These are phyloP conservation scores for Microbotryum saponariae DNA, from an alignment of 1,284 basidiomycete genomes.

Conservation along the genomic window DNA sequence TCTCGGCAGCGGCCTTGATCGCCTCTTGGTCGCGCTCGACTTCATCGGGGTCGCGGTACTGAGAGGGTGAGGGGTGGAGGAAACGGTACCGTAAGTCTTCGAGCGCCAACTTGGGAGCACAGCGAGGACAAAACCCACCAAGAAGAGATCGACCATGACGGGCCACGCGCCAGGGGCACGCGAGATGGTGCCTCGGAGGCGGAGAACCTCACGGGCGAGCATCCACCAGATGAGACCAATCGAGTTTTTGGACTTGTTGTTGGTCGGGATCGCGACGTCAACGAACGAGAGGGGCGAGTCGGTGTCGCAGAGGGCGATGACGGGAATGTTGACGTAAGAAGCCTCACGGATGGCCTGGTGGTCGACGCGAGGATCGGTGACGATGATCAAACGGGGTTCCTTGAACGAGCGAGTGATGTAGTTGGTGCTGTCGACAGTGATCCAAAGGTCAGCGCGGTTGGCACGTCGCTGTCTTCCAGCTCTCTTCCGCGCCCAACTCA, in stretches of 20 bases:
- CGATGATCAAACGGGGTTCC: conserved; percentile 95
- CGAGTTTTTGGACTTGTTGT: conserved; percentile 97
- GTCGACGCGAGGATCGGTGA: conserved; percentile 97
- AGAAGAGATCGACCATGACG: conserved; percentile 99
- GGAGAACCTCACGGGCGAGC: conserved; percentile 93
- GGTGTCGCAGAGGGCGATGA: conserved; percentile 97
- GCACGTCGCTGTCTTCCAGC: no score
- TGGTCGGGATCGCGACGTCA: conserved; percentile 96
- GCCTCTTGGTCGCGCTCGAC: conserved; percentile 95
- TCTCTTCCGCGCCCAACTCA: not conserved
- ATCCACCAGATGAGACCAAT: conserved; percentile 99
- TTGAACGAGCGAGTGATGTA: conserved; percentile 96
- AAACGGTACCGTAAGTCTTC: not conserved
- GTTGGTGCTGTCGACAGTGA: not conserved
- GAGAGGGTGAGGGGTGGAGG: not conserved
- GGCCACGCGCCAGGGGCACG: conserved; percentile 86
- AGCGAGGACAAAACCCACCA: conserved; percentile 40
- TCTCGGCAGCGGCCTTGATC: conserved; percentile 60
- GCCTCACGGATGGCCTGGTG: conserved; percentile 99
- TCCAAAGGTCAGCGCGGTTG: not conserved
- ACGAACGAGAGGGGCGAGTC: conserved; percentile 96
- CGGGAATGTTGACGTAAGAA: conserved; percentile 99
- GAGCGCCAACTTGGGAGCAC: not conserved
- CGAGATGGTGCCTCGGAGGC: conserved; percentile 84
- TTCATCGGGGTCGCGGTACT: conserved; percentile 98